These are phyloP conservation scores for Collybiopsis luxurians DNA, from an alignment of 768 basidiomycete species.

Conservation along the genomic window DNA sequence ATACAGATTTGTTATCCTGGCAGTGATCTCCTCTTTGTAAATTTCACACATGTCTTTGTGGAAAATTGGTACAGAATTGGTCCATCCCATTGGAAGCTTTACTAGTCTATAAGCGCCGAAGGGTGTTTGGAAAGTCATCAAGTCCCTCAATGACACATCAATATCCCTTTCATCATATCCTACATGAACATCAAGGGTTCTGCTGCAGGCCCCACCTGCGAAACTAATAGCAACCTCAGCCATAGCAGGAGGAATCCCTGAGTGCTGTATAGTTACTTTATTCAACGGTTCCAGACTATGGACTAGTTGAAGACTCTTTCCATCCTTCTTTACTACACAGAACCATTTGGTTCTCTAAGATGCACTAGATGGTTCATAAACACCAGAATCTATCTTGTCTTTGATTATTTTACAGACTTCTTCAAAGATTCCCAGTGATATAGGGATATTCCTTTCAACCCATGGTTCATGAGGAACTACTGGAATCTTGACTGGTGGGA, in stretches of 20 bases:
- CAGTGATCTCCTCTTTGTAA: slow-evolving; percentile 38
- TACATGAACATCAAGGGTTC: slow-evolving; percentile 30
- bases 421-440: slow-evolving; percentile 22
- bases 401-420: slow-evolving; percentile 19
- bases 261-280: no score
- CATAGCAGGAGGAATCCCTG: slow-evolving; percentile 27
- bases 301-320: no score
- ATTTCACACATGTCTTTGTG: slow-evolving; percentile 36
- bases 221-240: slow-evolving; percentile 31
- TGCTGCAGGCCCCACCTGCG: slow-evolving; percentile 26
- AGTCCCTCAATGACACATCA: no score
- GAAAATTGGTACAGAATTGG: slow-evolving; percentile 33
- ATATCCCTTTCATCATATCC: no score
- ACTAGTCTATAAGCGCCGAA: no score
- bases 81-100: no score
- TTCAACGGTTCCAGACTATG: no score
- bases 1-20: slow-evolving; percentile 27
- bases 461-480: slow-evolving; percentile 32
- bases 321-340: slow-evolving; percentile 33
- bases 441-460: slow-evolving; percentile 24
- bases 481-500: slow-evolving; percentile 26
- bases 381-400: slow-evolving; percentile 24
- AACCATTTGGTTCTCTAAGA: slow-evolving; percentile 35
- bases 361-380: slow-evolving; percentile 31
- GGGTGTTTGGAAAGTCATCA: no score